Base-by-base conservation (phyloP, 2,329 filamentous ascomycete genomes). In the Thermomyces lanuginosus region DNA sequence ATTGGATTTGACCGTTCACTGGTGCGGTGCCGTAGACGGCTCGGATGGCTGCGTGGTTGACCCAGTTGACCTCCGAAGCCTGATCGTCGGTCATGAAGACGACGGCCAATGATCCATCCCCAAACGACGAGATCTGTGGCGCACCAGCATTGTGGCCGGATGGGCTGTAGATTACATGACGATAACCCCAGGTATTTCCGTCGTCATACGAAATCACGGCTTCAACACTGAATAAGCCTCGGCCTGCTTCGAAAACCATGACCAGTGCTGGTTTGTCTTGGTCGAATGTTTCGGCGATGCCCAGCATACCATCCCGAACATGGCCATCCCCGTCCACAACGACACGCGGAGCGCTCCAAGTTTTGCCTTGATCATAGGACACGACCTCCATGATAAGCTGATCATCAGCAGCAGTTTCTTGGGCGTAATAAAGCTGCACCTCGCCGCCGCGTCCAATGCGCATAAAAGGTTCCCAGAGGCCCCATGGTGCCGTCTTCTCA, bases 391-490 rank as follows among this genome's bases (percentile, higher is more conserved):
- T 63, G 6, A 60, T 63, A 35, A 61, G 57, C 42, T 64, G 61
- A 34, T 64, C 55, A 31, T 58, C 46, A 8, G 35, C 43, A 4
- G 56, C 56, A 17, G 57, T 55, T 40, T 64, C 60, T 30, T 57
- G 49, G 13, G 59, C 62, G 36, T 55, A 64, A 8, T 51, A 58
- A 33, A 63, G 40, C 33, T 62, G 57, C 1, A 63, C 43, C 32
- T 56, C 54, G 24, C 50, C 48, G 2, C 34, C 32, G 7, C 38
- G 36, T 8, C 50, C 49, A 8, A 56, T 32, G 1, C 59, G 48
- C 51, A 64, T 58, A 31, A 63, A 64, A 0, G 61, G 61, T 37
- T 64, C 61, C 61, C 61, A 64, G 10, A 63, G 42, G 0, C 61
- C 61, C 6, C 48, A 29, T 0, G 45, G 43, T 0, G 52, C 41